Evolutionary conservation across 1,139 yeast genomes (phyloP), one percentile per base, ranked within the genome.

Genomic region (Debaryomyces fabryi): DNA sequence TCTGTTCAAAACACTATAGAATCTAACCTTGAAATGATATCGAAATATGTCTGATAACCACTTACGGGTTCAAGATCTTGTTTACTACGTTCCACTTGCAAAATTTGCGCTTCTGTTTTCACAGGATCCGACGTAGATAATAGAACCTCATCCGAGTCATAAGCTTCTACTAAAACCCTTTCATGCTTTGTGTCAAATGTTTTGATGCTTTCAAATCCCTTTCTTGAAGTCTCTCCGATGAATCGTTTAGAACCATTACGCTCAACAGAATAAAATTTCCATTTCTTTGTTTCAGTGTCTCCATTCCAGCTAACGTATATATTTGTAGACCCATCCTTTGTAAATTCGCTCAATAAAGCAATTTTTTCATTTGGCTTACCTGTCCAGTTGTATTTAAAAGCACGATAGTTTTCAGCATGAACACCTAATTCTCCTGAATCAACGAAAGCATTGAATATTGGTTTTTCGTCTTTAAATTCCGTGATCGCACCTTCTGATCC

Each of bases 251-350:
- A 45, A 2, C 58, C 57, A 12, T 51, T 47, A 3, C 42, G 13
- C n/a, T 55, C 54, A 35, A 60, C 47, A 6, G 45, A 42, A 46
- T 49, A 63, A 43, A 65, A 57, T 48, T 57, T 59, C 75, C 76
- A 71, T 3, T 30, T 37, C 42, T 55, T 57, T 20, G 74, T 69
- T 41, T 59, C 57, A 4, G 76, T 71, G 48, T 69, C 76, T 13
- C 76, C 76, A 54, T 71, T 71, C 76, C 75, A 71, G 43, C 71
- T 65, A 34, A 70, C 69, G 46, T 65, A 68, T 6, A 69, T 48
- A 24, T 51, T 52, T 4, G 67, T 57, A 12, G 56, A 50, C 2
- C 58, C 57, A 8, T 49, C 49, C 20, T 56, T 58, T 23, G 51
- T 45, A 37, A 45, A 41, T 43, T 57, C 63, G 38, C 55, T 57